phyloP scores from a whole-genome alignment of 2,329 filamentous ascomycete species.

The Cercospora nicotianae region DNA sequence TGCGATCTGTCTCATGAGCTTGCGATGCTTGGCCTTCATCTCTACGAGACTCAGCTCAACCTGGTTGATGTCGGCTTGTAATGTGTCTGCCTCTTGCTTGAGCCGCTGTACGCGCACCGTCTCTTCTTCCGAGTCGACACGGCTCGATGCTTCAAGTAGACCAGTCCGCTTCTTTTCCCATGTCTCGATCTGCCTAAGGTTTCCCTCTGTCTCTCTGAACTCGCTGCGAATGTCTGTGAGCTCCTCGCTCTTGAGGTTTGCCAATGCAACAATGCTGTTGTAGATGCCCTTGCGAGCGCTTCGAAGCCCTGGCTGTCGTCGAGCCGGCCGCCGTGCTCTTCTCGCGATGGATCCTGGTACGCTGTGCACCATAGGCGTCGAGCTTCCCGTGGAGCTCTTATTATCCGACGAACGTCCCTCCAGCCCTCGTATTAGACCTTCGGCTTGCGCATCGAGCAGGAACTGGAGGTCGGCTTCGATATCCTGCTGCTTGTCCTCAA shows the following conservation, averaged over 20 bases:
- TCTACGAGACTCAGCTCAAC: conserved; percentile 64
- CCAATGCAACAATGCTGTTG: conserved; percentile 63
- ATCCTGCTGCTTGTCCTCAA: conserved; percentile 49
- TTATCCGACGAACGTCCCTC: conserved; percentile 45
- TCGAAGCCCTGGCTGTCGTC: conserved; percentile 57
- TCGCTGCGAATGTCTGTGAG: conserved; percentile 60
- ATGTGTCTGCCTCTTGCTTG: conserved; percentile 50
- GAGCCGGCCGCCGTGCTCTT: conserved; percentile 53
- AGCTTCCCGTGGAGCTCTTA: conserved; percentile 50
- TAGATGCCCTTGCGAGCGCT: conserved; percentile 66
- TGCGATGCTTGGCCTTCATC: conserved; percentile 61
- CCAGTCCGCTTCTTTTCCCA: conserved; percentile 59
- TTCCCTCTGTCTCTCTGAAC: conserved; percentile 57
- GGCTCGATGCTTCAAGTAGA: conserved; percentile 56
- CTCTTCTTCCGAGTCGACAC: conserved; percentile 57
- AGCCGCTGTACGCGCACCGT: conserved; percentile 57
- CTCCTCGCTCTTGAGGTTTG: conserved; percentile 67
- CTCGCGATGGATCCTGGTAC: conserved; percentile 36
- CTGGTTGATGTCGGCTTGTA: conserved; percentile 65
- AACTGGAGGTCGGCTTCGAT: conserved; percentile 60
- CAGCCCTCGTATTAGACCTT: conserved; percentile 55
- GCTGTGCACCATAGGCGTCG: conserved; percentile 48
- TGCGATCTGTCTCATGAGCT: conserved; percentile 60
- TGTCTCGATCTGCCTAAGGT: conserved; percentile 59
- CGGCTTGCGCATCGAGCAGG: conserved; percentile 61